Evolutionary conservation across 352 stramenopile genomes (phyloP).

Genomic region (Halophytophthora batemanensis): DNA sequence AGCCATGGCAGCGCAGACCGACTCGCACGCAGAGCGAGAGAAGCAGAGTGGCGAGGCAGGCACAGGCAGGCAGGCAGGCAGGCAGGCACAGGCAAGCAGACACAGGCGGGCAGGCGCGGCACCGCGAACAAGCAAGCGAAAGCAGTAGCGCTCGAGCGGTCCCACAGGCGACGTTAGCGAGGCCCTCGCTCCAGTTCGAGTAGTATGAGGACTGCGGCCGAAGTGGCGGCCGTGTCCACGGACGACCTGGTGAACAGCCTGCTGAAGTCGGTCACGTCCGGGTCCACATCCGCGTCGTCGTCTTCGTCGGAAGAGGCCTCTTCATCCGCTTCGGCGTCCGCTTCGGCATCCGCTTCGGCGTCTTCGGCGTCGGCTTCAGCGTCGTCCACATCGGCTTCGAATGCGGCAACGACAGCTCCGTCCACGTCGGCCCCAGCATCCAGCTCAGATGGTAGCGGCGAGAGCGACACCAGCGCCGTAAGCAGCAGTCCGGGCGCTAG

Average conservation of each 20-base stretch:
- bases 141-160: too few species aligned
- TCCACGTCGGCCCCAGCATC: not conserved
- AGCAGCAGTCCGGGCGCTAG: not conserved
- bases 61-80: not conserved
- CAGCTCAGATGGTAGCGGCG: conserved; percentile 2
- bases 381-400: not conserved
- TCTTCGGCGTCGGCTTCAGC: conserved; percentile 3
- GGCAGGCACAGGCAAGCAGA: not conserved
- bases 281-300: conserved; percentile 5
- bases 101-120: too few species aligned
- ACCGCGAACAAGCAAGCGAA: too few species aligned
- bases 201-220: conserved; percentile 18
- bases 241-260: conserved; percentile 43
- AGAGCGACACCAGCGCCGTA: not conserved
- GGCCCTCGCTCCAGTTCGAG: too few species aligned
- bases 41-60: too few species aligned
- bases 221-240: conserved; percentile 24
- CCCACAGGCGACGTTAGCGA: too few species aligned
- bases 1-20: too few species aligned
- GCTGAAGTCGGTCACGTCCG: conserved; percentile 30
- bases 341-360: conserved; percentile 6
- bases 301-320: conserved; percentile 2
- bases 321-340: conserved; percentile 4
- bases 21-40: too few species aligned
- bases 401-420: not conserved